These are phyloP conservation scores for Nakaseomyces delphensis DNA, from an alignment of 1,139 yeast genomes.

Conservation along the genomic window DNA sequence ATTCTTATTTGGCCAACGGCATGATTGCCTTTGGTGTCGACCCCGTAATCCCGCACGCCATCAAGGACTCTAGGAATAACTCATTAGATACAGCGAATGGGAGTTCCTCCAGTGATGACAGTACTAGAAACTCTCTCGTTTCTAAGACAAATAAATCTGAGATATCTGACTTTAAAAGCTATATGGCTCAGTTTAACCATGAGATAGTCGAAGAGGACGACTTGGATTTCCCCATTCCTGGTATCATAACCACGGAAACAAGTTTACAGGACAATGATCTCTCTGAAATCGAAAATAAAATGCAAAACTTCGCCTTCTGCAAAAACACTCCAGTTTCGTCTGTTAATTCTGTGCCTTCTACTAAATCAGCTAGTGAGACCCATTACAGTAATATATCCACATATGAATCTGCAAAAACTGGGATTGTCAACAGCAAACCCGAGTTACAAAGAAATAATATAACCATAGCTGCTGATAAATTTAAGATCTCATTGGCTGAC, in stretches of 20 bases:
- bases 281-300: not conserved
- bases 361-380: not conserved
- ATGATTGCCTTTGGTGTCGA: slow-evolving; percentile 59
- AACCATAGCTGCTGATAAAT: not conserved
- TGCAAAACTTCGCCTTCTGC: not conserved
- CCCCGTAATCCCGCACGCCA: slow-evolving; percentile 32
- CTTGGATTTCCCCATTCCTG: slow-evolving; percentile 3
- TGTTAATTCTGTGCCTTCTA: not conserved
- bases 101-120: slow-evolving; percentile 1
- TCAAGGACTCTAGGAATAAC: not conserved
- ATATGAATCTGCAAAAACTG: not conserved
- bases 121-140: not conserved
- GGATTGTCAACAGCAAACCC: not conserved
- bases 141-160: slow-evolving; percentile 1
- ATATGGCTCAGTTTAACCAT: slow-evolving; percentile 4
- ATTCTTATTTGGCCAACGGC: slow-evolving; percentile 51
- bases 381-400: not conserved
- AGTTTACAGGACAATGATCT: not conserved
- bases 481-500: not conserved
- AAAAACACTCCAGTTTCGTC: not conserved
- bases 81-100: not conserved
- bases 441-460: not conserved
- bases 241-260: not conserved
- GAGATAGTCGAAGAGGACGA: slow-evolving; percentile 5
- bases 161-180: not conserved